Conservation (phyloP, 345 rosid species). For the Dipteronia dyeriana region DNA sequence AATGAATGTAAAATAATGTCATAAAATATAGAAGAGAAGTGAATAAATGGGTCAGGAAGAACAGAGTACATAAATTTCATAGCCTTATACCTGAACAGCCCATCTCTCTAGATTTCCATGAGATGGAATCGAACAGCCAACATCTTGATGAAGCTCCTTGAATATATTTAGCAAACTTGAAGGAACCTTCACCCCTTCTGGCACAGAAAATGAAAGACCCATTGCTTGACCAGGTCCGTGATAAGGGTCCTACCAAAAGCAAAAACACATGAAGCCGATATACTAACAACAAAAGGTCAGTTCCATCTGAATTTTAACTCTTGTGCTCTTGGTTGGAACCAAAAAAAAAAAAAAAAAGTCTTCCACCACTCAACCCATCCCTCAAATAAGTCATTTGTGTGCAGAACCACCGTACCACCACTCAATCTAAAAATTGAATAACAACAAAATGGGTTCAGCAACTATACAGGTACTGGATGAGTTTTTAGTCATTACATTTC, state of each 20-base stretch:
- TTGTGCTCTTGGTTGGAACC: too few relatives aligned
- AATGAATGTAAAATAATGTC: neutral
- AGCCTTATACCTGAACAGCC: slow-evolving; percentile 72
- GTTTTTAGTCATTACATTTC: too few relatives aligned
- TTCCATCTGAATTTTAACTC: too few relatives aligned
- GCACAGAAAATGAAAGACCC: slow-evolving; percentile 97
- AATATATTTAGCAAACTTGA: slow-evolving; percentile 86
- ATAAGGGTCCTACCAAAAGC: slow-evolving; percentile 69
- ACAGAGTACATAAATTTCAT: neutral
- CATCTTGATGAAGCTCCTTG: slow-evolving; percentile 83
- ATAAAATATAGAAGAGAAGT: neutral
- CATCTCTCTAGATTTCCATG: slow-evolving; percentile 87
- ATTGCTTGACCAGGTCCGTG: slow-evolving; percentile 98
- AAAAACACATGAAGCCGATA: neutral
- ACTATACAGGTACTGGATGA: too few relatives aligned
- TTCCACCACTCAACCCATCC: too few relatives aligned
- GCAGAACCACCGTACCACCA: too few relatives aligned
- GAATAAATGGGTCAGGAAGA: neutral
- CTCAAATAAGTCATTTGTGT: too few relatives aligned
- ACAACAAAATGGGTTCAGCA: too few relatives aligned
- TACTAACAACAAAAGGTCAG: neutral
- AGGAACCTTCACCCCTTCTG: slow-evolving; percentile 73
- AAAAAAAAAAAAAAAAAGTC: too few relatives aligned
- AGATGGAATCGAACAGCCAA: slow-evolving; percentile 83
- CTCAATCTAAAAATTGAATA: too few relatives aligned